These are phyloP conservation scores for Umbelopsis ramanniana DNA, from an alignment of 192 early-diverging fungal species.

Conservation along the genomic window DNA sequence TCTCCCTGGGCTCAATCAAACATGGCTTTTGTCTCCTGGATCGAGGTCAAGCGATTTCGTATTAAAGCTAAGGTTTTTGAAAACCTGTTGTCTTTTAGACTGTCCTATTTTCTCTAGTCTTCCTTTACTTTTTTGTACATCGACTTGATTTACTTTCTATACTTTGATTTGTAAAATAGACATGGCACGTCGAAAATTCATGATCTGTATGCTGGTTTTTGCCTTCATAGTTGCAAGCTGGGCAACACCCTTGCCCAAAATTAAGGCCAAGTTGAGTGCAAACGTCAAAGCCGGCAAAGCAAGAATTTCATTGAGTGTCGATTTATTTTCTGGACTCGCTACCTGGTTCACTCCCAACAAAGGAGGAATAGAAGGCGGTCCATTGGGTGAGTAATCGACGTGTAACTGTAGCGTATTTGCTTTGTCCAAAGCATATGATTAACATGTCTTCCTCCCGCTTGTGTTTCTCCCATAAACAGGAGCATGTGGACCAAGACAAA, in stretches of 20 bases:
- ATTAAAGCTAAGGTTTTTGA: not conserved
- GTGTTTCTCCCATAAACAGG: not conserved
- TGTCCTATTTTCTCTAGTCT: not conserved
- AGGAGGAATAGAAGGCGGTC: slow-evolving; percentile 6
- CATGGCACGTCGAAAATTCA: not conserved
- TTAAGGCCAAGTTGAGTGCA: not conserved
- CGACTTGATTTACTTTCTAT: not conserved
- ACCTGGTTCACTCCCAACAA: slow-evolving; percentile 1
- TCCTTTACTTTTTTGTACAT: not conserved
- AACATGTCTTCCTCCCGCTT: not conserved
- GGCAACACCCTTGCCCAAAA: not conserved
- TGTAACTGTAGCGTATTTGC: not conserved
- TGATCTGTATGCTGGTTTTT: not conserved
- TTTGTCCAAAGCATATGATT: not conserved
- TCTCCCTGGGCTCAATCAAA: slow-evolving; percentile 7
- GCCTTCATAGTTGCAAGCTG: not conserved
- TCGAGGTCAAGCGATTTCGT: not conserved
- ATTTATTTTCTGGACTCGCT: not conserved
- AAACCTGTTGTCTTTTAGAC: not conserved
- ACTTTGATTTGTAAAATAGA: not conserved
- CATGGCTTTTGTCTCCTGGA: slow-evolving; percentile 9
- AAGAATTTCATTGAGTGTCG: not conserved
- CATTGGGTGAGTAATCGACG: not conserved
- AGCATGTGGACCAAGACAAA: slow-evolving; percentile 34
- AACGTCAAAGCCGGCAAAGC: not conserved